Evolutionary conservation across 1,284 basidiomycete genomes (phyloP), one percentile per base, ranked within the genome.

Genomic region (Gastroboletus turbinatus): DNA sequence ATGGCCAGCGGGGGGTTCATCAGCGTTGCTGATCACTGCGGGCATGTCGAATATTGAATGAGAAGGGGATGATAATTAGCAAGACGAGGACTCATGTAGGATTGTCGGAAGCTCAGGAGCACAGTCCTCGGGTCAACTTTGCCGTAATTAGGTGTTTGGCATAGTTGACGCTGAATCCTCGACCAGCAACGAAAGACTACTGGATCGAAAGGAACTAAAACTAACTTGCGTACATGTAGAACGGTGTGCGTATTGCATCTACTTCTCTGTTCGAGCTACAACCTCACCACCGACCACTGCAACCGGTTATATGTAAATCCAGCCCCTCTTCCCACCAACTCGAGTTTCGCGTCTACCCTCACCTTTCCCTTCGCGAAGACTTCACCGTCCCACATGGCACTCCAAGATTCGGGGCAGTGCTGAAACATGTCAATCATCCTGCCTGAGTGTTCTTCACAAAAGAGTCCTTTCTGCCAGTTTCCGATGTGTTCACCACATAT

Each of bases 321-420:
- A 27, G 1, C 7, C 14, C 3, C 5, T 14, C 0, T 21, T 10
- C 29, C 29, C 35, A 46, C 27, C 38, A 1, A 1, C 6, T 47
- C 32, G 2, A 66, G 25, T 6, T 35, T 47, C 27, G 50, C 56
- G 1, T 65, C 51, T 3, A 65, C 69, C 19, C 43, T 60, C 4
- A 74, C 68, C 9, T 58, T 52, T 10, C 72, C 73, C 52, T 65
- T 64, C 29, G 57, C 21, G 21, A 76, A 74, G 5, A 68, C 60
- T 13, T 60, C 49, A 2, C 62, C 64, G 27, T 75, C 58, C 72
- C 75, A 74, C 36, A 75, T 19, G 10, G 60, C 53, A 10, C 11
- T 29, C 73, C 73, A 76, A 21, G 60, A 65, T 35, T 67, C 57
- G 0, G 66, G 67, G 3, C 59, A 64, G 35, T 78, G 73, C 36